phyloP scores from a whole-genome alignment of 495 filamentous ascomycete genomes.

The Penicillium bovifimosum region DNA sequence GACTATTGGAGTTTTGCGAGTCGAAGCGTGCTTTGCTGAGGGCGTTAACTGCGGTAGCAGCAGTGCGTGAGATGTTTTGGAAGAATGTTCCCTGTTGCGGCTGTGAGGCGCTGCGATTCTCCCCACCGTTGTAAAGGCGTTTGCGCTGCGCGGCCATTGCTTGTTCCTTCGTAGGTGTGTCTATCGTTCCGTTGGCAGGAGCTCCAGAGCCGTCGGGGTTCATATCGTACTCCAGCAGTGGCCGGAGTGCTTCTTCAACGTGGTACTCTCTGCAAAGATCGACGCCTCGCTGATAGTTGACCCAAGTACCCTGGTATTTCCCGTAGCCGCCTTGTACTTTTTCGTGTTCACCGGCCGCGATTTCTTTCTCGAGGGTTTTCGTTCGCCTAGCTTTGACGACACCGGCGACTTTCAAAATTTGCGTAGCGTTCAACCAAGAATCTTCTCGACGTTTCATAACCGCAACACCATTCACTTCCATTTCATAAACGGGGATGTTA shows the following conservation, averaged over 20 bases:
- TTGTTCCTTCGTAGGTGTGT: constrained; percentile 98
- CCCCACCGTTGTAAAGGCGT: constrained; percentile 69
- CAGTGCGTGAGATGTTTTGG: constrained; percentile 88
- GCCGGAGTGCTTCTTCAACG: constrained; percentile 79
- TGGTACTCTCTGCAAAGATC: constrained; percentile 92
- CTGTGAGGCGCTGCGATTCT: constrained; percentile 60
- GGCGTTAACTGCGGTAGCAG: constrained; percentile 85
- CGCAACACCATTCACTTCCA: constrained; percentile 85
- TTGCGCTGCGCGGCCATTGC: constrained; percentile 97
- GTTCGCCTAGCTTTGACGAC: constrained; percentile 96
- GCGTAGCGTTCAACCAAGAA: constrained; percentile 91
- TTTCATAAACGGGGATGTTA: constrained; percentile 91
- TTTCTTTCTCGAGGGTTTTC: constrained; percentile 96
- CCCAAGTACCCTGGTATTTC: constrained; percentile 99
- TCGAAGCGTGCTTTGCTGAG: constrained; percentile 94
- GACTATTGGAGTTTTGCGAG: constrained; percentile 56
- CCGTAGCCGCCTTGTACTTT: constrained; percentile 98
- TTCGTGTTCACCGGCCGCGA: constrained; percentile 90
- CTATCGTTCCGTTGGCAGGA: constrained; percentile 55
- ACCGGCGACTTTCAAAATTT: constrained; percentile 92
- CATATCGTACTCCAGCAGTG: constrained; percentile 85
- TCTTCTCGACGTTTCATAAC: constrained; percentile 93
- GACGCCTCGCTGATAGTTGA: constrained; percentile 81
- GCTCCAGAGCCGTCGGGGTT: constrained; percentile 65
- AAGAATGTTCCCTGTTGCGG: constrained; percentile 80